These are phyloP conservation scores for Neoboletus brunneissimus DNA, from an alignment of 768 basidiomycete genomes.

Conservation along the genomic window DNA sequence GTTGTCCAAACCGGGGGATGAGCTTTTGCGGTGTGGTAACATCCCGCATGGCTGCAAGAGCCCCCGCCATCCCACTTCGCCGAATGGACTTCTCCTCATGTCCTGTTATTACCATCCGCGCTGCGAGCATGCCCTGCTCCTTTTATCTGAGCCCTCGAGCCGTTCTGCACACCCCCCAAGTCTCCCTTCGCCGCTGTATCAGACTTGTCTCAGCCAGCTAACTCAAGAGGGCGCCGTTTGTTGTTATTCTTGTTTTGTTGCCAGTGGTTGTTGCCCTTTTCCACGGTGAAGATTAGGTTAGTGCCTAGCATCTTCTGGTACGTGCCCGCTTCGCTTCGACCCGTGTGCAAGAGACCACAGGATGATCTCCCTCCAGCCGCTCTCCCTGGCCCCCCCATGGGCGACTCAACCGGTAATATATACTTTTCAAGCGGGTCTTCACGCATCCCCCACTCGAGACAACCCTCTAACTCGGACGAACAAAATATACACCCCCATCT, in stretches of 20 bases:
- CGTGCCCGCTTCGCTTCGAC: conserved; percentile 12
- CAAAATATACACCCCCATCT: conserved; percentile 20
- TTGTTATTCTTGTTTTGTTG: conserved; percentile 12
- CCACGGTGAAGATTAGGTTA: conserved; percentile 29
- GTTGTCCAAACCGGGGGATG: conserved; percentile 29
- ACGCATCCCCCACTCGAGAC: conserved; percentile 10
- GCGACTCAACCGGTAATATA: conserved; percentile 13
- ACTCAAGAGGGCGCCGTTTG: conserved; percentile 1
- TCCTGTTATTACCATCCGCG: conserved; percentile 19
- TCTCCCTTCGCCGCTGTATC: conserved; percentile 5
- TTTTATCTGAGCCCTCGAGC: conserved; percentile 27
- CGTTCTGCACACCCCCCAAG: conserved; percentile 5
- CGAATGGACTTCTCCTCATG: conserved; percentile 29
- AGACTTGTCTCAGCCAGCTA: neutral
- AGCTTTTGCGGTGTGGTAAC: conserved; percentile 24
- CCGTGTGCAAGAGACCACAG: conserved; percentile 10
- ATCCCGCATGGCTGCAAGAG: conserved; percentile 19
- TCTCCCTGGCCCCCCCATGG: conserved; percentile 18
- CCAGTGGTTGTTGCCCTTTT: conserved; percentile 21
- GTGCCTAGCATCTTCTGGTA: conserved; percentile 18
- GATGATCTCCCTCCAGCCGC: conserved; percentile 22
- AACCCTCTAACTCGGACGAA: conserved; percentile 13
- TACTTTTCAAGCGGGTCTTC: conserved; percentile 14
- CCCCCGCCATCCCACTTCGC: conserved; percentile 18
- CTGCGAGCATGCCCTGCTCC: conserved; percentile 25